Percentiles rank a stretch among this genome's conserved stretches.
Evolutionary conservation across 148 eudicot species (phyloP).

Genomic region (Beta vulgaris): DNA sequence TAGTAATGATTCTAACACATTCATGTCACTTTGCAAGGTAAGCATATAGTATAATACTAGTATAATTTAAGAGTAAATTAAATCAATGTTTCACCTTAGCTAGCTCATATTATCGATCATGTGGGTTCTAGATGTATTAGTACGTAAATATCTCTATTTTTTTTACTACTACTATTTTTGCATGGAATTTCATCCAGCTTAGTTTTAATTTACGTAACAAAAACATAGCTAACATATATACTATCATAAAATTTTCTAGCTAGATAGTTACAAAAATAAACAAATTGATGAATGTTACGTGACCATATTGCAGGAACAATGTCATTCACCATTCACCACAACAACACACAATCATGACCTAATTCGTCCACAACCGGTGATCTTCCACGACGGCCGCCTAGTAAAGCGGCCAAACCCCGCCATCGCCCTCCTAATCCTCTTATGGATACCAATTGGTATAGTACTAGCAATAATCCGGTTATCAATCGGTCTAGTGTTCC

Average conservation of each 20-base stretch:
- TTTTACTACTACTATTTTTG: too few species aligned
- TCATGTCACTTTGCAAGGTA: constrained; percentile 67
- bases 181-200: too few species aligned
- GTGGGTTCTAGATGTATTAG: too few species aligned
- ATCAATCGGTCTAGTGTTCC: constrained; percentile 42
- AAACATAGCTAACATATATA: too few species aligned
- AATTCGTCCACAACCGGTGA: constrained; percentile 75
- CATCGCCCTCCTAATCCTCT: constrained; percentile 58
- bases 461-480: constrained; percentile 61
- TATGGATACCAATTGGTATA: constrained; percentile 79
- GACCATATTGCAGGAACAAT: constrained; percentile 36
- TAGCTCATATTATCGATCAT: too few species aligned
- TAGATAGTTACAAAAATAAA: too few species aligned
- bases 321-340: constrained; percentile 42
- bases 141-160: too few species aligned
- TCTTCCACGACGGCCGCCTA: constrained; percentile 92
- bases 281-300: not conserved
- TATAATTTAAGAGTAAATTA: too few species aligned
- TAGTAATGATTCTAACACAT: constrained; percentile 19
- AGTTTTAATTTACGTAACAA: too few species aligned
- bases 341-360: constrained; percentile 26
- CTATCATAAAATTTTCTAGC: too few species aligned
- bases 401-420: constrained; percentile 70
- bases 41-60: constrained; percentile 15
- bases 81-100: too few species aligned